A percentile compares a stretch with the other conserved stretches of the same genome.
Evolutionary conservation across 139 green algal genomes (phyloP).

Genomic region (Chlamydomonas urium): DNA sequence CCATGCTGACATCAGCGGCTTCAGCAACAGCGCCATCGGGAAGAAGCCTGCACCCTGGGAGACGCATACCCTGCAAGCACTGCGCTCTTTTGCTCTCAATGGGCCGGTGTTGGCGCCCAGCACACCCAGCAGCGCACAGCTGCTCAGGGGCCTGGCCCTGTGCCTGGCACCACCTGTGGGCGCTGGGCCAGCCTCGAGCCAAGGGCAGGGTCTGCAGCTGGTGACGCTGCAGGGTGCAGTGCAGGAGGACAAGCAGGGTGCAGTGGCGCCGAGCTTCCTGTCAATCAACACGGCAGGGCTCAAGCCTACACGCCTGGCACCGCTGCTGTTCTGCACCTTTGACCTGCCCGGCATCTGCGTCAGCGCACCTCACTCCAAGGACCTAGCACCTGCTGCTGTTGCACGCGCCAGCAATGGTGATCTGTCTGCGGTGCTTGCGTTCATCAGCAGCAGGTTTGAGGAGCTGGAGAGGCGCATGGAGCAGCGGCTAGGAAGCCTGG

Average conservation of each 20-base stretch:
- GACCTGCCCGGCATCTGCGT: neutral
- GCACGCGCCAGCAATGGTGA: neutral
- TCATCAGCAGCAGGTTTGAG: neutral
- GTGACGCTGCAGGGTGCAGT: neutral
- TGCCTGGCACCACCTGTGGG: neutral
- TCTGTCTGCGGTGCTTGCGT: neutral
- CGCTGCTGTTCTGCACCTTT: constrained; percentile 5
- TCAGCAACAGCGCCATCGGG: no score
- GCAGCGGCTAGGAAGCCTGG: neutral
- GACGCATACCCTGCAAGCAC: no score
- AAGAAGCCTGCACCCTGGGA: no score
- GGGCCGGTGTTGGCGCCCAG: no score
- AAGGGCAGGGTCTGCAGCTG: neutral
- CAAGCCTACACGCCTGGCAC: neutral
- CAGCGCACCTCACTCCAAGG: neutral
- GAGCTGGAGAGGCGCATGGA: neutral
- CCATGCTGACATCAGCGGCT: no score
- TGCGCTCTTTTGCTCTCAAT: no score
- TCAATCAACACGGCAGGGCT: neutral
- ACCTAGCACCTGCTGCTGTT: neutral
- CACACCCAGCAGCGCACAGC: no score
- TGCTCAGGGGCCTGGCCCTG: no score
- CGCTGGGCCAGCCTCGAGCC: neutral
- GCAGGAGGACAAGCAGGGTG: neutral
- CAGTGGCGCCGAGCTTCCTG: neutral